Conservation (phyloP, 352 stramenopile species). For the Pythium volutum region DNA sequence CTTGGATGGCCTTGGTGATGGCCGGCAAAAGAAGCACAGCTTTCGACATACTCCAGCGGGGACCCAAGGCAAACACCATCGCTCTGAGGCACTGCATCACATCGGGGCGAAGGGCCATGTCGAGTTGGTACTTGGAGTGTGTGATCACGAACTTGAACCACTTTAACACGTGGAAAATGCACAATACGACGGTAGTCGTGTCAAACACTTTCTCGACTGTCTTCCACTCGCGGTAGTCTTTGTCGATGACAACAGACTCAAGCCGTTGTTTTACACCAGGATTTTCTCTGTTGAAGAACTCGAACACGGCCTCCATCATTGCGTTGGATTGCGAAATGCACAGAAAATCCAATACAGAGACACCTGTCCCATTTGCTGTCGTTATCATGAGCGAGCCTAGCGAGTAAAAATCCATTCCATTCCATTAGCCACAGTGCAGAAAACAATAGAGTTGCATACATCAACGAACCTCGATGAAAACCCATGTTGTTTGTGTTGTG, state of each 20-base stretch:
- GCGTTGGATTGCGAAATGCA: slow-evolving; percentile 12
- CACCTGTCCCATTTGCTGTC: slow-evolving; percentile 10
- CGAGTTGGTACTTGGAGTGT: neutral
- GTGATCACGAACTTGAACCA: slow-evolving; percentile 9
- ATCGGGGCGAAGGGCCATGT: neutral
- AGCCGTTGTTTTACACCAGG: neutral
- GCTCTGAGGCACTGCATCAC: neutral
- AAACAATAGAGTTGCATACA: neutral
- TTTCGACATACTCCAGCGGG: neutral
- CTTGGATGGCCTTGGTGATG: neutral
- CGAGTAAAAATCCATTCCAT: neutral
- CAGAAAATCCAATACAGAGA: slow-evolving; percentile 24
- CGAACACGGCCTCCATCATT: slow-evolving; percentile 12
- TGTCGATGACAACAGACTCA: slow-evolving; percentile 23
- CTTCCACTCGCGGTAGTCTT: slow-evolving; percentile 22
- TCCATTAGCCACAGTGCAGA: neutral
- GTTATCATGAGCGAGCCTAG: slow-evolving; percentile 22
- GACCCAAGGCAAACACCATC: neutral
- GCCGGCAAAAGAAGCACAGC: neutral
- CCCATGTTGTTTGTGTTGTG: slow-evolving; percentile 30
- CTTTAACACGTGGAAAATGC: slow-evolving; percentile 20
- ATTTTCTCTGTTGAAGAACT: slow-evolving; percentile 13
- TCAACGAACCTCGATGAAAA: slow-evolving; percentile 22
- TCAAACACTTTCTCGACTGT: slow-evolving; percentile 7
- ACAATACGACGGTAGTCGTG: slow-evolving; percentile 6